Conservation (phyloP, 331 rosid genomes). For the Prunus yedoensis region DNA sequence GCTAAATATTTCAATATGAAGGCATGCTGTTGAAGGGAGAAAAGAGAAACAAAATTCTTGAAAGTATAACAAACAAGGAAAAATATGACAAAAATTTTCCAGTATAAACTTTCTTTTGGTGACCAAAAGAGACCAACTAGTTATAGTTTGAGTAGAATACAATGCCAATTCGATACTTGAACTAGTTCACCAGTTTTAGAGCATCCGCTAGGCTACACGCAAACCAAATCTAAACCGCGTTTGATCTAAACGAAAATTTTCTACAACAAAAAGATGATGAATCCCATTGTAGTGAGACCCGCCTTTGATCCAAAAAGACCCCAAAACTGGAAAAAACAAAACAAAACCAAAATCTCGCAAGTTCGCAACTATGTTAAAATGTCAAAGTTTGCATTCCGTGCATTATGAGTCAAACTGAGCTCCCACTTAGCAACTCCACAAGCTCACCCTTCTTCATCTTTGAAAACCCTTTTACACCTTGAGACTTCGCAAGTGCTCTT, state of each 20-base stretch:
- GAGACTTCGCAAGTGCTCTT: slow-evolving; percentile 78
- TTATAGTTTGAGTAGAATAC: not conserved
- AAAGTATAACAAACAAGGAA: not conserved
- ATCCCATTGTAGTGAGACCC: not conserved
- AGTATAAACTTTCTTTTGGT: not conserved
- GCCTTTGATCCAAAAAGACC: slow-evolving; percentile 1
- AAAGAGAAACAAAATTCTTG: no score
- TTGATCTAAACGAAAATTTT: not conserved
- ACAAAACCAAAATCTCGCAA: slow-evolving; percentile 16
- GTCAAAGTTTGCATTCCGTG: not conserved
- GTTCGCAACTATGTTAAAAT: slow-evolving; percentile 12
- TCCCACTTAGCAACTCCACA: slow-evolving; percentile 51
- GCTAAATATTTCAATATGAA: no score
- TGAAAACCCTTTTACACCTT: slow-evolving; percentile 75
- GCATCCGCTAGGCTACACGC: not conserved
- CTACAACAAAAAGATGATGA: not conserved
- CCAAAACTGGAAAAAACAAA: not conserved
- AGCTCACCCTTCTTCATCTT: slow-evolving; percentile 84
- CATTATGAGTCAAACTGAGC: slow-evolving; percentile 28
- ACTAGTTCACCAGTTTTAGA: slow-evolving; percentile 4
- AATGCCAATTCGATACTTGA: not conserved
- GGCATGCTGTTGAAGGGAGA: no score
- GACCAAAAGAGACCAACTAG: not conserved
- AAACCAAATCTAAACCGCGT: not conserved
- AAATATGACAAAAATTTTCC: not conserved